Percentiles rank a stretch among this genome's conserved stretches.
These are phyloP conservation scores for Zhuliangozyma parablackwelliae DNA, from an alignment of 1,139 yeast species.

Conservation along the genomic window DNA sequence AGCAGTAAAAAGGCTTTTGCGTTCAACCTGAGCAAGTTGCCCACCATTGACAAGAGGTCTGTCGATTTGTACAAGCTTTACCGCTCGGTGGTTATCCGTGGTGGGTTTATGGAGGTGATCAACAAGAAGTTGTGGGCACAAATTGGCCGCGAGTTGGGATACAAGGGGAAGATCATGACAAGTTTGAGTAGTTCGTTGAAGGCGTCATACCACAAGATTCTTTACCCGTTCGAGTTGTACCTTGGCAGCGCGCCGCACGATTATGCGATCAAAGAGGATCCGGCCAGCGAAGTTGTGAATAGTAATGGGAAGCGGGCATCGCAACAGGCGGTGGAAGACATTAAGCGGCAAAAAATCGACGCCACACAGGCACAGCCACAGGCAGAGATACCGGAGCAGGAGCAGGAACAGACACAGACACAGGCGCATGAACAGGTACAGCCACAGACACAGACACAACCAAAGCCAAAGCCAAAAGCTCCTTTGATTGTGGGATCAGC, in stretches of 20 bases:
- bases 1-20: slow-evolving; percentile 1
- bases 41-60: slow-evolving; percentile 54
- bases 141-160: slow-evolving; percentile 73
- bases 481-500: slow-evolving; percentile 46
- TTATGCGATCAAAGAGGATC: neutral
- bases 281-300: neutral
- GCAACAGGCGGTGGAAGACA: slow-evolving; percentile 3
- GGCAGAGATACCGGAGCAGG: neutral
- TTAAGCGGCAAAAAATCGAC: slow-evolving; percentile 5
- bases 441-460: neutral
- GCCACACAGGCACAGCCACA: neutral
- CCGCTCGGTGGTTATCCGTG: slow-evolving; percentile 49
- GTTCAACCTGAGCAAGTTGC: slow-evolving; percentile 22
- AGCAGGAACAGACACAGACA: slow-evolving; percentile 4
- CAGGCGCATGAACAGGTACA: slow-evolving; percentile 1
- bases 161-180: slow-evolving; percentile 53
- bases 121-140: slow-evolving; percentile 58
- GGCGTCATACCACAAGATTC: slow-evolving; percentile 43
- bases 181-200: slow-evolving; percentile 68
- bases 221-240: slow-evolving; percentile 30
- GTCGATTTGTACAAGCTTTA: slow-evolving; percentile 52
- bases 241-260: slow-evolving; percentile 14
- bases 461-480: too few species aligned
- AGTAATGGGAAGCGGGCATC: slow-evolving; percentile 8
- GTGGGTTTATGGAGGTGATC: slow-evolving; percentile 56